Base-by-base conservation (phyloP, 345 rosid species). In the Camelina hispida region DNA sequence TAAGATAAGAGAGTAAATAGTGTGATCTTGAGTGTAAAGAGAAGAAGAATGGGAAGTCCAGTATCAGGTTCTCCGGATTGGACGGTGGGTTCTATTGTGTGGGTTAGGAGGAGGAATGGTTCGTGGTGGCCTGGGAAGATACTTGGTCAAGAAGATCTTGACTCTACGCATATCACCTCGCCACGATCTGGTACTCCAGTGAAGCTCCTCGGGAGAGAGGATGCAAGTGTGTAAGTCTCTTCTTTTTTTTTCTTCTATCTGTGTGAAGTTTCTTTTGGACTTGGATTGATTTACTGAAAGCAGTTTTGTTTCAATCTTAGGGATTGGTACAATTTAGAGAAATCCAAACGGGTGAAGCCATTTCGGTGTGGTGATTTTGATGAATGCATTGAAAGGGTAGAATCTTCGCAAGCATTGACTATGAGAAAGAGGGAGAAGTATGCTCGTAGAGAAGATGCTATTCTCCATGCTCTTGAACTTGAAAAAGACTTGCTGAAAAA, bases 61-160 rank as follows among this genome's bases (percentile, higher is more conserved):
- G 86, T 84, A 79, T 75, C 88, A 55, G 84, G 79, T 50, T 83
- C 81, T 74, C 83, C 71, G 23, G 89, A 83, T 46, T 84, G 85
- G 56, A 79, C 82, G 8, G 86, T 82, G 28, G 98, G 97, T 22
- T 85, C 97, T 60, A 90, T 96, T 70, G 99, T 96, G 35, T 96
- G 98, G 99, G 96, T 96, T 12, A 84, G 99, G 59, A 80, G 98
- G 79, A 91, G 99, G 82, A 96, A 96, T 44, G 99, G 99, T 9
- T 96, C 99, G 4, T 93, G 98, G 99, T 96, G 99, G 99, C 99
- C 99, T 0, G 99, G 98, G 48, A 91, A 81, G 85, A 96, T 96
- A 75, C 77, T 89, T 28, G 90, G 88, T 15, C 86, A 89, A 1
- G 96, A 91, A 22, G 98, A 96, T 84, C 89, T 93, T 50, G 81